Evolutionary conservation across 345 rosid genomes (phyloP), one percentile per base, ranked within the genome.

Genomic region (Excoecaria cochinchinensis): DNA sequence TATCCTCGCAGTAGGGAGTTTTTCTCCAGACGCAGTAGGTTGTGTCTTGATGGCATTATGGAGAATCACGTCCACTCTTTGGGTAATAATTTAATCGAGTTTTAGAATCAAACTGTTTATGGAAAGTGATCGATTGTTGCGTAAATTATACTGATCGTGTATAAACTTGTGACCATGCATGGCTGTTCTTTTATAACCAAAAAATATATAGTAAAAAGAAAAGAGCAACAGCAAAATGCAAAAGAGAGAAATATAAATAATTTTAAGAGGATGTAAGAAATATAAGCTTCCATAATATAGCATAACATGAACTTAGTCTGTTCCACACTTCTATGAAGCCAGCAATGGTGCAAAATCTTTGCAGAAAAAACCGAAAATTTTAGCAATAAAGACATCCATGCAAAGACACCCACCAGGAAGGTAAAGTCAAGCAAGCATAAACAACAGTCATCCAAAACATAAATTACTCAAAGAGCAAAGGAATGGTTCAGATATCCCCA

Each of bases 401-500:
- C 52, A 58, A 76, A 58, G 24, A 58, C 53, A 64, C 51, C 17
- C 74, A 31, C 50, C 46, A 11, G 55, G 11, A 25, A 44, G 15
- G 56, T 57, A 1, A 4, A 21, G 47, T 38, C 55, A 39, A 47
- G 24, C 9, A 21, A 48, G 22, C 67, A 76, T 15, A 73, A 65
- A 62, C 71, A 62, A 61, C 56, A 39, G 21, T 22, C 67, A 72
- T 9, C 51, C 17, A 25, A 12, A 63, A 19, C 44, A 48, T 19
- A 47, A 55, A 22, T 44, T 59, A 66, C 51, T 38, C 67, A 24
- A 16, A 31, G 17, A 48, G 10, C 1, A 47, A 56, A 52, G 68
- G 73, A 78, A 53, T 51, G 52, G 21, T 78, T 86, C 74, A 90
- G 84, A 82, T 87, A 77, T 84, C 87, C 59, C 66, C 90, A 80